Conservation (phyloP, 1,139 yeast genomes). For the Zygosaccharomyces sapae region DNA sequence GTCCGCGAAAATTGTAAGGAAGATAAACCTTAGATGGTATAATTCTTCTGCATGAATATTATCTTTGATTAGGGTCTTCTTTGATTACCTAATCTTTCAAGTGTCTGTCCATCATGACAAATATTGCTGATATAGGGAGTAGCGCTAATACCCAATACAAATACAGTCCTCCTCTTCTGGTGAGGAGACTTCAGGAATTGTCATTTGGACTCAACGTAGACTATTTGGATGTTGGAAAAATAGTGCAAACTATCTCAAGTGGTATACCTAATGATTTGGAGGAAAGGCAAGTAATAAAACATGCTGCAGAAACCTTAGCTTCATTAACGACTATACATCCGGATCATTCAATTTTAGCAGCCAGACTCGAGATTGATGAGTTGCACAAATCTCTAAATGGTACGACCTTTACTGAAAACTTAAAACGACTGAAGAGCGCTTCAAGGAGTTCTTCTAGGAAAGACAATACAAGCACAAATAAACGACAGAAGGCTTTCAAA, state of each 20-base stretch:
- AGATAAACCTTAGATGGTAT: too few species aligned
- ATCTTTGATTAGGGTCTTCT: too few species aligned
- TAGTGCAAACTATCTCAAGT: conserved; percentile 54
- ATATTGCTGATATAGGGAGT: background rate
- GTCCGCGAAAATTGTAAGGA: too few species aligned
- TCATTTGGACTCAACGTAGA: conserved; percentile 49
- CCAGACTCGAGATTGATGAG: conserved; percentile 88
- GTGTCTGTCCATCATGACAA: conserved; percentile 1
- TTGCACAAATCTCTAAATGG: conserved; percentile 65
- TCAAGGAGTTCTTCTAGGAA: conserved; percentile 4
- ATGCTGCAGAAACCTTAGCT: conserved; percentile 97
- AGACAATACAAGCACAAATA: conserved; percentile 57
- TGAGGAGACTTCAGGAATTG: conserved; percentile 8
- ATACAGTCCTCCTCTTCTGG: conserved; percentile 9
- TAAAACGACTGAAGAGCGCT: conserved; percentile 12
- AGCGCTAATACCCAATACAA: background rate
- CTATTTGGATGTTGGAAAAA: conserved; percentile 57
- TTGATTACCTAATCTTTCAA: background rate
- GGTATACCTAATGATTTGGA: conserved; percentile 74
- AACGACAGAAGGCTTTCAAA: conserved; percentile 68
- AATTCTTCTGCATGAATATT: background rate
- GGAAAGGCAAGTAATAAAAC: conserved; percentile 75
- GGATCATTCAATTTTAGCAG: conserved; percentile 91
- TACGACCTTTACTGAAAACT: conserved; percentile 17
- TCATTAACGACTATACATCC: conserved; percentile 96